Base-by-base conservation (phyloP, 1,284 basidiomycete genomes). In the Papiliotrema laurentii region DNA sequence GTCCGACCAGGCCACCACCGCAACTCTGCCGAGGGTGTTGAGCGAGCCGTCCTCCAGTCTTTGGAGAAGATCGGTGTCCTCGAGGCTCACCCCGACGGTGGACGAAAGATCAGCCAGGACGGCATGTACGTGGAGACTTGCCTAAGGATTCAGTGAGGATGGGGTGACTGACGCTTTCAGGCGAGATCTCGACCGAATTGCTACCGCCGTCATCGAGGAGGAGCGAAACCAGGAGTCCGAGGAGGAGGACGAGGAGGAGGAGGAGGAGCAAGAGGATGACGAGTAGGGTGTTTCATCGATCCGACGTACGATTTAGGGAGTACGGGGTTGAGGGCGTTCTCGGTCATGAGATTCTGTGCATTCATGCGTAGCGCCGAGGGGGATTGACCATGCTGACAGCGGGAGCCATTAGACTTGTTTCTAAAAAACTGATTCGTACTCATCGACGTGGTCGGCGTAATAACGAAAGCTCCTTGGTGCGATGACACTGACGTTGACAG, bases 41-140 rank as follows among this genome's bases (percentile, higher is more conserved):
- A 93, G 76, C 86, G 89, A 74, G 89, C 85, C 76, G 77, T 97
- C 63, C 89, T 94, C 77, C 94, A 98, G 79, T 85, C 91, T 49
- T 82, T 98, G 60, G 94, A 97, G 83, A 96, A 94, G 81, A 97
- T 99, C 68, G 93, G 93, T 71, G 94, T 98, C 54, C 82, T 98
- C 63, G 94, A 98, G 80, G 83, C 87, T 78, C 82, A 85, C 55
- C 84, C 89, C 51, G 92, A 96, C 74, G 96, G 94, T 66, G 94
- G 94, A 60, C 85, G 94, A 69, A 84, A 89, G 76, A 97, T 98
- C 76, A 86, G 84, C 71, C 92, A 97, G 78, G 94, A 97, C 74
- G 96, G 96, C 61, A 88, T 87, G 76, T 70, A 63, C 62, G 71
- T 71, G 26, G 21, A 25, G 51, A 4, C 22, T 37, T 11, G 28